Percentiles rank a stretch among this genome's conserved stretches.
These are phyloP conservation scores for Sarcocystis neurona DNA, from an alignment of 169 alveolate genomes.

Conservation along the genomic window DNA sequence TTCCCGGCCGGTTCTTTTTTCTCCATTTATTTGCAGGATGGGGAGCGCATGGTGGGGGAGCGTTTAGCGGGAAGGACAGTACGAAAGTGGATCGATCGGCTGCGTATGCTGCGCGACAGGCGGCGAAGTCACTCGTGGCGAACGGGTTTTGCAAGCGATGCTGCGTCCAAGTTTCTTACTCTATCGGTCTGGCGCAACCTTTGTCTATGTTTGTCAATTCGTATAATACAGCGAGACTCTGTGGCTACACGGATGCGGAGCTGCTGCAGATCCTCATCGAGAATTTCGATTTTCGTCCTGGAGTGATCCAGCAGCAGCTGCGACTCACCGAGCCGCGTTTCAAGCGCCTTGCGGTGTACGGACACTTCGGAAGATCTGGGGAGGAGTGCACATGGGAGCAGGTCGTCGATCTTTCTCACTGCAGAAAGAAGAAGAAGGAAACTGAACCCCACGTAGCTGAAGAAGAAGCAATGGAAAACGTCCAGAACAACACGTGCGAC, in stretches of 20 bases:
- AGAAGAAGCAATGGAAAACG: too few species aligned
- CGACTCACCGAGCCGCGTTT: constrained; percentile 87
- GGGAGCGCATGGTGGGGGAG: constrained; percentile 99
- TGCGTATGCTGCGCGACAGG: constrained; percentile 98
- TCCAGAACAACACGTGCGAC: too few species aligned
- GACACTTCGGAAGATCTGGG: constrained; percentile 97
- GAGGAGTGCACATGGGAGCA: constrained; percentile 94
- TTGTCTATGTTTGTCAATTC: constrained; percentile 95
- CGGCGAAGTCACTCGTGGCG: constrained; percentile 97
- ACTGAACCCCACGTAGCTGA: too few species aligned
- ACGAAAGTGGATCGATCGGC: constrained; percentile 99
- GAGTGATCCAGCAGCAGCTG: constrained; percentile 91
- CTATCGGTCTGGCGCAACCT: constrained; percentile 97
- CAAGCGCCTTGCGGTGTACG: constrained; percentile 93
- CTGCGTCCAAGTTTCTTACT: constrained; percentile 95
- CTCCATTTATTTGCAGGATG: constrained; percentile 78
- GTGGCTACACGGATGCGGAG: constrained; percentile 92
- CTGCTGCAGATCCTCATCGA: constrained; percentile 88
- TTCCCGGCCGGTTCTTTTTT: not conserved
- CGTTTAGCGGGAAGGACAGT: constrained; percentile 99
- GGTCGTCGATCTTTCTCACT: constrained; percentile 74
- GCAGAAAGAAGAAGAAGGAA: too few species aligned
- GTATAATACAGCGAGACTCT: constrained; percentile 81
- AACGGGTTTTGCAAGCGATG: constrained; percentile 94
- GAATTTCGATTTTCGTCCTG: constrained; percentile 97